Conservation (phyloP, 495 filamentous ascomycete species). For the Astrothelium macrocarpum region DNA sequence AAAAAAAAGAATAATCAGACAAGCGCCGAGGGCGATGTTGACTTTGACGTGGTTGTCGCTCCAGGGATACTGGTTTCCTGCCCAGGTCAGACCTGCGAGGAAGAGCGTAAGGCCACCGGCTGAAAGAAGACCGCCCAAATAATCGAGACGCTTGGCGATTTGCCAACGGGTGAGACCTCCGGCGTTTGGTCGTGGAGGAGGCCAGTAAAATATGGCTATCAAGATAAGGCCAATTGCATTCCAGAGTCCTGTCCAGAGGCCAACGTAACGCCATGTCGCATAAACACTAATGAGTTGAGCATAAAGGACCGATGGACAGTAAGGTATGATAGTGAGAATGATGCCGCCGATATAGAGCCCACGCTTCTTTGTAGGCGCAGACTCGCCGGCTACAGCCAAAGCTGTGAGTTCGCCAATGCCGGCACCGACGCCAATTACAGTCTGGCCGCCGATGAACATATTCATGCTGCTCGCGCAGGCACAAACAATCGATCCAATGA, state of each 20-base stretch:
- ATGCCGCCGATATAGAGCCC: slow-evolving; percentile 59
- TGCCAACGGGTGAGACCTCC: slow-evolving; percentile 40
- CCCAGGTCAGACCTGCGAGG: slow-evolving; percentile 59
- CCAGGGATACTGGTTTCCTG: slow-evolving; percentile 45
- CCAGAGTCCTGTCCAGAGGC: slow-evolving; percentile 52
- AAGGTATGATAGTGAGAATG: slow-evolving; percentile 59
- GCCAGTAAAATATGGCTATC: slow-evolving; percentile 56
- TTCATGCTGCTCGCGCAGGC: slow-evolving; percentile 57
- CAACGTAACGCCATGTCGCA: slow-evolving; percentile 55
- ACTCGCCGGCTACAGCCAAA: slow-evolving; percentile 57
- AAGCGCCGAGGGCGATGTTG: slow-evolving; percentile 23
- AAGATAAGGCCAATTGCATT: slow-evolving; percentile 51
- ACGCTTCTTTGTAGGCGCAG: slow-evolving; percentile 57
- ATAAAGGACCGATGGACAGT: slow-evolving; percentile 59
- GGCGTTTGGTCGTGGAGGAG: slow-evolving; percentile 50
- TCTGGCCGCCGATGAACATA: slow-evolving; percentile 59
- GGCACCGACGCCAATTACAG: slow-evolving; percentile 51
- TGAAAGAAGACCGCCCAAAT: slow-evolving; percentile 56
- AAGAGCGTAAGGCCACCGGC: slow-evolving; percentile 55
- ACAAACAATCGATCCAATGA: slow-evolving; percentile 56
- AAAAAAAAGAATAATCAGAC: slow-evolving; percentile 23
- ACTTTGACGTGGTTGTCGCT: slow-evolving; percentile 22
- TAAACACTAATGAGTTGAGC: slow-evolving; percentile 56
- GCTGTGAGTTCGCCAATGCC: slow-evolving; percentile 60
- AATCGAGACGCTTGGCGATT: slow-evolving; percentile 52